Evolutionary conservation across 2,329 filamentous ascomycete genomes (phyloP).

Genomic region (Colletotrichum sp.): DNA sequence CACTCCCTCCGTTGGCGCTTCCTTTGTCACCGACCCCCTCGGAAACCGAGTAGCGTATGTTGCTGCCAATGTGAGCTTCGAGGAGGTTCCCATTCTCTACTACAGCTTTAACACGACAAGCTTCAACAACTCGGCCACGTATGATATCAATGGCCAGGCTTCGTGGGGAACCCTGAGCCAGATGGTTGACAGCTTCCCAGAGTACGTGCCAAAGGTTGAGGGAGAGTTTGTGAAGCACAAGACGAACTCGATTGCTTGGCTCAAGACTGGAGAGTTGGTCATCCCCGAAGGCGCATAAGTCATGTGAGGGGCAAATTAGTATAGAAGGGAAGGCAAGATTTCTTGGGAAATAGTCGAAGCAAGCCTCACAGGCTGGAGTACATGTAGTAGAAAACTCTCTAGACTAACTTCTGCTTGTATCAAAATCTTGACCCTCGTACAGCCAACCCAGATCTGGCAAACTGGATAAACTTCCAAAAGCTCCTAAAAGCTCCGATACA

Average conservation of each 20-base stretch:
- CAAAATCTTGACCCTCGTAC: neutral
- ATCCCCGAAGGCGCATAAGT: neutral
- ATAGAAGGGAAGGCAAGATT: fast-evolving
- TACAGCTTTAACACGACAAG: neutral
- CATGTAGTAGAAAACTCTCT: neutral
- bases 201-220: neutral
- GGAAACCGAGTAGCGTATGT: neutral
- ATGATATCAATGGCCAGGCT: neutral
- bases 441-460: neutral
- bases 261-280: neutral
- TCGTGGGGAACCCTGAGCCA: slow-evolving; percentile 1
- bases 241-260: neutral
- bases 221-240: neutral
- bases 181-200: neutral
- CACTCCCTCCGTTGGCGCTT: neutral
- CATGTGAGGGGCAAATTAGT: neutral
- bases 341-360: neutral
- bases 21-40: neutral
- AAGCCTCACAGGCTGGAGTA: neutral
- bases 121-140: neutral
- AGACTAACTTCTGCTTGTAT: neutral
- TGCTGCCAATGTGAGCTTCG: neutral
- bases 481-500: neutral
- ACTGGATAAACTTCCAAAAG: neutral
- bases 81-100: neutral